Base-by-base conservation (phyloP, 495 filamentous ascomycete genomes). In the Beverwykella pulmonaria region DNA sequence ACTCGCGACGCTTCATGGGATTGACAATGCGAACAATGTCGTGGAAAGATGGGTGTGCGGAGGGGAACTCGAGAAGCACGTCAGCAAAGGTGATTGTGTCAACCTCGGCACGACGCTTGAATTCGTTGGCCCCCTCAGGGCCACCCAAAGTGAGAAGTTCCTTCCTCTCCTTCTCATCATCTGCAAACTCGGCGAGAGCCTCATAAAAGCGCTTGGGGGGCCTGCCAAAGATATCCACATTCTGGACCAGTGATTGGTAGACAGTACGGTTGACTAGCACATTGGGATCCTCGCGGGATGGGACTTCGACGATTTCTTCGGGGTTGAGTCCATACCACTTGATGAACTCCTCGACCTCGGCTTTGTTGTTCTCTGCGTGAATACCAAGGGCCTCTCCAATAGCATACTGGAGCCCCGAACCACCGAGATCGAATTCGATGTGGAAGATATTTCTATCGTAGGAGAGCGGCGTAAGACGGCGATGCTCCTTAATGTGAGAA, bases 361-460 rank as follows among this genome's bases (percentile, higher is more conserved):
- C 75, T 19, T 86, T 80, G 75, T 98, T 88, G 76, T 98, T 98
- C 78, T 98, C 90, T 14, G 91, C 88, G 74, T 98, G 94, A 62
- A 98, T 92, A 68, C 94, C 94, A 10, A 98, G 88, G n/a, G 94
- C 94, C 78, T 98, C 95, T 57, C 94, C 94, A 74, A 98, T 98
- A 68, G 95, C 91, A 77, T 98, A 98, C 23, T 84, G 94, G 62
- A 98, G 86, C 48, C 92, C 92, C 36, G 92, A 94, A 70, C 87
- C 79, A 53, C 92, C 92, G 20, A 98, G 85, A 75, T 97, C 94
- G 74, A 98, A 98, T 77, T 98, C 94, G 69, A 98, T 98, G 80
- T 98, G 94, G 89, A 98, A 98, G 77, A 98, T 97, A 81, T 98
- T 98, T 32, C 94, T 91, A 75, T 97, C 93, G 76, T 98, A 98